Conservation (phyloP, 768 basidiomycete genomes). For the Daedaleopsis nitida region DNA sequence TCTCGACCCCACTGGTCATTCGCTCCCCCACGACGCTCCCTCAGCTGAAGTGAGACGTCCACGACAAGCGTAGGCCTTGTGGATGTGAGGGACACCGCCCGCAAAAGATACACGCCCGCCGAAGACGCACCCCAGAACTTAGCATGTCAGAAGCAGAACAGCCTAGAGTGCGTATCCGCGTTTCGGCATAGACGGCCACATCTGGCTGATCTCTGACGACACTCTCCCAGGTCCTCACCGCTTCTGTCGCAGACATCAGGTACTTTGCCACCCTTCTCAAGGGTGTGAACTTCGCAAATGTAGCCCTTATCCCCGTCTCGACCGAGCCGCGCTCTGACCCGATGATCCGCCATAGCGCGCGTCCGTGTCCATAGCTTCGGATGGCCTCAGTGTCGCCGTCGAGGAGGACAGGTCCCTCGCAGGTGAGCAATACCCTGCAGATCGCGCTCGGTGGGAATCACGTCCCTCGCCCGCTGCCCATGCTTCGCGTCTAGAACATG, state of each 20-base stretch:
- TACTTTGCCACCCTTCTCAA: constrained; percentile 78
- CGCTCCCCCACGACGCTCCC: not conserved
- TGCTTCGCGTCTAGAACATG: constrained; percentile 1
- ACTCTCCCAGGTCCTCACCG: constrained; percentile 54
- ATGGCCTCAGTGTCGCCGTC: constrained; percentile 76
- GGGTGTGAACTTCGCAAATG: constrained; percentile 80
- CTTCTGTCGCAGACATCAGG: constrained; percentile 79
- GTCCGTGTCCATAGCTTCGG: constrained; percentile 65
- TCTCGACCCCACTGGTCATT: not conserved
- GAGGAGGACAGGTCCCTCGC: constrained; percentile 84
- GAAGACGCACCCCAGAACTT: constrained; percentile 17
- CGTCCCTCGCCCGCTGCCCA: not conserved
- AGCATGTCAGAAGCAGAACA: constrained; percentile 21
- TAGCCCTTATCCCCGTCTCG: constrained; percentile 38
- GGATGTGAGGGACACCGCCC: not conserved
- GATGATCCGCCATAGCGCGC: constrained; percentile 55
- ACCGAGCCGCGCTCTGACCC: not conserved
- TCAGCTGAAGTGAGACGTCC: not conserved
- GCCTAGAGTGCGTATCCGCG: constrained; percentile 18
- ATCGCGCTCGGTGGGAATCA: not conserved
- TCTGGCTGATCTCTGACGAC: constrained; percentile 16
- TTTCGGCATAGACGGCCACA: constrained; percentile 15
- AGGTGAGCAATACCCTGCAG: constrained; percentile 49
- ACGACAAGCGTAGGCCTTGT: not conserved
- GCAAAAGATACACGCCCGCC: not conserved